Conservation (phyloP, 2,329 filamentous ascomycete genomes). For the Epichloe sibirici region DNA sequence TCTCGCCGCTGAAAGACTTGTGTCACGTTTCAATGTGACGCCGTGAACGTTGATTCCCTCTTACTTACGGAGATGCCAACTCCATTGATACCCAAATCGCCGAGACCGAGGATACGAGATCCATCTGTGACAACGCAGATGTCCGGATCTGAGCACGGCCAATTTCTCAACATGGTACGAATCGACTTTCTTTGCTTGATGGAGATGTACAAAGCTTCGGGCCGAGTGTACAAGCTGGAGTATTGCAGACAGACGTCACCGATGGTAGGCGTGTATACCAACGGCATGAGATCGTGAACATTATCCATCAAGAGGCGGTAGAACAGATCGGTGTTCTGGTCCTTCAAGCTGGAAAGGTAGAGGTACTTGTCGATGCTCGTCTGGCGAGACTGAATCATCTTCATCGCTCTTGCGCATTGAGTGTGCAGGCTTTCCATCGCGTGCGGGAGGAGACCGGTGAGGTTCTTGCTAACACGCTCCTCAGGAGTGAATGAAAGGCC, state of each 20-base stretch:
- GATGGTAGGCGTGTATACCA: constrained; percentile 83
- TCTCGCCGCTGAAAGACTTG: neutral
- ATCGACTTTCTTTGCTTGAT: constrained; percentile 90
- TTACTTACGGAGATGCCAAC: constrained; percentile 81
- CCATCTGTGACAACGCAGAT: constrained; percentile 97
- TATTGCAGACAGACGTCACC: constrained; percentile 95
- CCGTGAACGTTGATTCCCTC: neutral
- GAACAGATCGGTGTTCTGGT: constrained; percentile 68
- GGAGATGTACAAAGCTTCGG: constrained; percentile 92
- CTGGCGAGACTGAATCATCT: constrained; percentile 57
- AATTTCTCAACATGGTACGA: constrained; percentile 78
- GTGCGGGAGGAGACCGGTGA: constrained; percentile 53
- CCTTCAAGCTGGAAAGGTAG: constrained; percentile 65
- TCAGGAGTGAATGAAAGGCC: constrained; percentile 54
- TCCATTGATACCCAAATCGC: constrained; percentile 91
- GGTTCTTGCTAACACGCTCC: constrained; percentile 50
- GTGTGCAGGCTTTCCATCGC: constrained; percentile 48
- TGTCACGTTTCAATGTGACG: neutral
- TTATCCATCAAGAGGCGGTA: constrained; percentile 72
- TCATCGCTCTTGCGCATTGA: constrained; percentile 55
- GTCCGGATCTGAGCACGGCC: constrained; percentile 79
- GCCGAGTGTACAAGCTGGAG: constrained; percentile 88
- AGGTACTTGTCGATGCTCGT: constrained; percentile 73
- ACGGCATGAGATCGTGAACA: constrained; percentile 63
- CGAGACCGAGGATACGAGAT: constrained; percentile 81